Evolutionary conservation across 2,329 filamentous ascomycete genomes (phyloP).

Genomic region (Sphaerulina musiva): DNA sequence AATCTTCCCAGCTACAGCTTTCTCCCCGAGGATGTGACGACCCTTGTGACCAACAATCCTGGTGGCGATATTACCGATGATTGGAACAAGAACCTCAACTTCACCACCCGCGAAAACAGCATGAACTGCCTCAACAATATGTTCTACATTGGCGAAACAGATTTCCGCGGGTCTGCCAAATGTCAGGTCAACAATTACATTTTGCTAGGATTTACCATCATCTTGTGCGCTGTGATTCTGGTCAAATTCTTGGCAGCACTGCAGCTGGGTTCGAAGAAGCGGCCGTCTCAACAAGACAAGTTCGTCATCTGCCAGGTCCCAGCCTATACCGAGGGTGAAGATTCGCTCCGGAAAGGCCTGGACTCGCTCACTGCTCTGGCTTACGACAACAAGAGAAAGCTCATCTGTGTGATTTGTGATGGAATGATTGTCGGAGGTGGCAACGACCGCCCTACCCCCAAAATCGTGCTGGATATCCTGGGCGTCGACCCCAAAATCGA

Average conservation of each 20-base stretch:
- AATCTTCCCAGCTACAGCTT: conserved; percentile 58
- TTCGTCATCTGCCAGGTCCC: conserved; percentile 98
- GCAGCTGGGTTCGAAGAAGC: conserved; percentile 85
- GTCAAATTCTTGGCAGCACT: conserved; percentile 89
- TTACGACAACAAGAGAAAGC: conserved; percentile 97
- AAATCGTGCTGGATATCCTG: conserved; percentile 94
- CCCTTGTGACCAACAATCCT: conserved; percentile 65
- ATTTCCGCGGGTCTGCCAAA: conserved; percentile 69
- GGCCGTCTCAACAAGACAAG: conserved; percentile 88
- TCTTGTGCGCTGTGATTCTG: conserved; percentile 71
- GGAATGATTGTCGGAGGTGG: conserved; percentile 94
- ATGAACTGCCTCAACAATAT: conserved; percentile 74
- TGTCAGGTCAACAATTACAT: conserved; percentile 92
- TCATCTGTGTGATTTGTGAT: conserved; percentile 93
- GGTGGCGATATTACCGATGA: conserved; percentile 69
- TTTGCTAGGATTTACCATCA: conserved; percentile 75
- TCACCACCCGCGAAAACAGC: conserved; percentile 56
- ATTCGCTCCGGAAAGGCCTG: conserved; percentile 83
- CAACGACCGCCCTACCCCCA: conserved; percentile 93
- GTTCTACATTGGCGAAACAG: conserved; percentile 75
- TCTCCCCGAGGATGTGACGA: conserved; percentile 60
- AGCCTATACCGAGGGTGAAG: conserved; percentile 96
- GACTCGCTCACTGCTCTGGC: conserved; percentile 91
- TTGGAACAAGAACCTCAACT: conserved; percentile 53
- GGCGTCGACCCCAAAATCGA: conserved; percentile 96